Evolutionary conservation across 805 yeast species (phyloP).

Genomic region (Peterozyma xylosa): DNA sequence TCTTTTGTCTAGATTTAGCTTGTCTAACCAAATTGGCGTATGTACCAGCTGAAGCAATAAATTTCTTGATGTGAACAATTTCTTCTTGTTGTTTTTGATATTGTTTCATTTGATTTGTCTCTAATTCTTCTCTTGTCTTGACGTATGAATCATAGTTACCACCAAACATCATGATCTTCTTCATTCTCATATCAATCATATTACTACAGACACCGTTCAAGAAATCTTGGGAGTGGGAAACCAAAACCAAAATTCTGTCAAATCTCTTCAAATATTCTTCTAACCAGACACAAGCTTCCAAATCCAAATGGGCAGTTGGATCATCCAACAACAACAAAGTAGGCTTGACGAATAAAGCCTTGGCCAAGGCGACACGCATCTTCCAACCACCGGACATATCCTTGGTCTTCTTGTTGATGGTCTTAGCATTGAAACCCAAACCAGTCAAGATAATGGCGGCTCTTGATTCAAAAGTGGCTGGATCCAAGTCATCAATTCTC

Average conservation of each 20-base stretch:
- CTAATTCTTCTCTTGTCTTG: conserved; percentile 90
- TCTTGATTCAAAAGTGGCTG: conserved; percentile 90
- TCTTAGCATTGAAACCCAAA: conserved; percentile 86
- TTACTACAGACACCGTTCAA: conserved; percentile 96
- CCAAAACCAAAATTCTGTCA: conserved; percentile 88
- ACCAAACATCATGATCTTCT: conserved; percentile 72
- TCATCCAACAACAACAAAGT: conserved; percentile 91
- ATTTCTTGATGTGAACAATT: conserved; percentile 95
- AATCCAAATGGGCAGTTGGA: conserved; percentile 98
- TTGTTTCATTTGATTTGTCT: conserved; percentile 97
- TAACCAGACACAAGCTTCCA: conserved; percentile 99
- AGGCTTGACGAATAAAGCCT: conserved; percentile 97
- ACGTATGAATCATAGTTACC: conserved; percentile 98
- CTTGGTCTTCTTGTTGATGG: conserved; percentile 89
- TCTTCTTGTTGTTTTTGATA: conserved; percentile 97
- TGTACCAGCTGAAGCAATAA: conserved; percentile 99
- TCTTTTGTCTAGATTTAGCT: conserved; percentile 99
- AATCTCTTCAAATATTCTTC: conserved; percentile 95
- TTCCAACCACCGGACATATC: conserved; percentile 99
- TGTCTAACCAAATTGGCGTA: conserved; percentile 97
- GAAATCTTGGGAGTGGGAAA: conserved; percentile 99
- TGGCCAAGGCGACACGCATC: conserved; percentile 98
- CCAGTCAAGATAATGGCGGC: conserved; percentile 95
- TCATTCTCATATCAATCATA: conserved; percentile 95
- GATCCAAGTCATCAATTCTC: conserved; percentile 93